Conservation (phyloP, 441 rosid genomes). For the Aleurites moluccanus region DNA sequence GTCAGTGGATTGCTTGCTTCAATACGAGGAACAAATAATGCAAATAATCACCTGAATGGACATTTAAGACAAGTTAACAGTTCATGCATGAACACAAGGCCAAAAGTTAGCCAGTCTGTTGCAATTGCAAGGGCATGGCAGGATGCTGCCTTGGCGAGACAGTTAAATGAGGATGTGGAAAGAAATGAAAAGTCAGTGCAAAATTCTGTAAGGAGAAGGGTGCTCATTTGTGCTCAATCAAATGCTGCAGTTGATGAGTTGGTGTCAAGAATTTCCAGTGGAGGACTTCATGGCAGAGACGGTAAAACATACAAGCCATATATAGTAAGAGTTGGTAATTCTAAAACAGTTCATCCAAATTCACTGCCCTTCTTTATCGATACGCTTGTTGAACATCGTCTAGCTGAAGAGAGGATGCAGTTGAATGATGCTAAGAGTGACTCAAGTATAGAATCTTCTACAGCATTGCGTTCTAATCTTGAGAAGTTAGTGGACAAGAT, state of each 20-base stretch:
- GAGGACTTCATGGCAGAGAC: conserved; percentile 86
- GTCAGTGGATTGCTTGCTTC: conserved; percentile 90
- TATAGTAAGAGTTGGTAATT: conserved; percentile 97
- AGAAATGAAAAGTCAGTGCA: conserved; percentile 46
- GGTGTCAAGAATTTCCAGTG: conserved; percentile 79
- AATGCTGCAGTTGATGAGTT: conserved; percentile 99
- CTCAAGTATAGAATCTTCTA: conserved; percentile 49
- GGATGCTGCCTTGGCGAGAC: conserved; percentile 94
- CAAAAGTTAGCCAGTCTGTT: conserved; percentile 63
- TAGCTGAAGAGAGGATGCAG: conserved; percentile 68
- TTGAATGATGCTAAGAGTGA: conserved; percentile 48
- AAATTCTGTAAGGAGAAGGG: conserved; percentile 69
- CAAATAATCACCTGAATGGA: conserved; percentile 33
- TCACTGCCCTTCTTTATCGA: conserved; percentile 90
- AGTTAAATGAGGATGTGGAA: conserved; percentile 59
- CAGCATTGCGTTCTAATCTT: conserved; percentile 64
- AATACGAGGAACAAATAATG: conserved; percentile 36
- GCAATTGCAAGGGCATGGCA: conserved; percentile 96
- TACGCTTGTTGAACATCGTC: conserved; percentile 86
- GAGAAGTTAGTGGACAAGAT: conserved; percentile 85
- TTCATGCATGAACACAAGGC: conserved; percentile 44
- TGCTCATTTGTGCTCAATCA: conserved; percentile 95
- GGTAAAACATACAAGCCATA: conserved; percentile 92
- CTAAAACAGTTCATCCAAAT: conserved; percentile 84
- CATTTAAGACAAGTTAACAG: conserved; percentile 43